A percentile compares a stretch with the other conserved stretches of the same genome.
phyloP scores from a whole-genome alignment of 1,139 yeast species.

The Taphrina sp. region DNA sequence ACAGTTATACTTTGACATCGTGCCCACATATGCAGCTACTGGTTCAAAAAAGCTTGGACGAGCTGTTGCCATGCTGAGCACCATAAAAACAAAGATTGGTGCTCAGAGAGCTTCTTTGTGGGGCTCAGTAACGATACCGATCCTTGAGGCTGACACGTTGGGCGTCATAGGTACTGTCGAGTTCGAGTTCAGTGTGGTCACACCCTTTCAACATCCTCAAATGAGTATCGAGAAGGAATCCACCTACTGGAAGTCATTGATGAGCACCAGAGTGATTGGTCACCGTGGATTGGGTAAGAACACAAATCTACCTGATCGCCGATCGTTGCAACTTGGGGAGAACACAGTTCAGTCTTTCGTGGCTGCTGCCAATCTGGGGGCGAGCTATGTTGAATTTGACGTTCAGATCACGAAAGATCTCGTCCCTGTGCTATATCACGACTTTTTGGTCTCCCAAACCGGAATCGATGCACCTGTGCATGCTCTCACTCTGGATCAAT shows the following conservation, averaged over 20 bases:
- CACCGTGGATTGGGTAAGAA: slow-evolving; percentile 96
- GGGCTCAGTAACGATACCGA: slow-evolving; percentile 69
- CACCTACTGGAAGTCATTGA: slow-evolving; percentile 85
- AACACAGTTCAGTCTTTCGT: slow-evolving; percentile 93
- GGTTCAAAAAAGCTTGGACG: slow-evolving; percentile 65
- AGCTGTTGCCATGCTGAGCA: slow-evolving; percentile 73
- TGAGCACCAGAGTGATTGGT: slow-evolving; percentile 85
- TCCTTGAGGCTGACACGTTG: slow-evolving; percentile 66
- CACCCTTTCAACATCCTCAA: slow-evolving; percentile 70
- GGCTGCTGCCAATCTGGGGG: slow-evolving; percentile 96
- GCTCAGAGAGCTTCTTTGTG: slow-evolving; percentile 65
- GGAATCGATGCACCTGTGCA: slow-evolving; percentile 98
- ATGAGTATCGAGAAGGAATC: slow-evolving; percentile 69
- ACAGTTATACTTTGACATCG: slow-evolving; percentile 76
- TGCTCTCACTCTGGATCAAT: slow-evolving; percentile 83
- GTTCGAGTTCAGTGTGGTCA: slow-evolving; percentile 71
- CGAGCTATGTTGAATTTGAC: slow-evolving; percentile 74
- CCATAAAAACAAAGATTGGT: slow-evolving; percentile 69
- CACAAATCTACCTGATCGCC: slow-evolving; percentile 50
- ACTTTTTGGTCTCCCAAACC: slow-evolving; percentile 89
- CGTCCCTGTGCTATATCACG: slow-evolving; percentile 93
- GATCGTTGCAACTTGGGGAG: slow-evolving; percentile 88
- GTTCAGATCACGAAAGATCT: slow-evolving; percentile 93
- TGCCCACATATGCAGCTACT: slow-evolving; percentile 78
- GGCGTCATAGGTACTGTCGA: slow-evolving; percentile 74